A percentile compares a stretch with the other conserved stretches of the same genome.
Conservation (phyloP, 305 asterid species). For the Fraxinus ornus region DNA sequence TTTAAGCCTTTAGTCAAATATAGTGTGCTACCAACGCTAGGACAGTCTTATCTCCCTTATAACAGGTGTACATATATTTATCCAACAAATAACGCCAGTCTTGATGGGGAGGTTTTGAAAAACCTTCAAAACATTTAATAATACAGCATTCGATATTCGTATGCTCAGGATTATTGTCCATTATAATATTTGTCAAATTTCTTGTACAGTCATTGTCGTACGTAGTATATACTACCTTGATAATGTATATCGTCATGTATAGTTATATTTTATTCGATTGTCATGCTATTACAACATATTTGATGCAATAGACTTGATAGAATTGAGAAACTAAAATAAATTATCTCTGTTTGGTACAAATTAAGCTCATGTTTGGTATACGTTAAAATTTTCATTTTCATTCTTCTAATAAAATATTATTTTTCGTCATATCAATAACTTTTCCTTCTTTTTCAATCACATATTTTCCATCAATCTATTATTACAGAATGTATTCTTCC, state of each 20-base stretch:
- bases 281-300: not conserved
- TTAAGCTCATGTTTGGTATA: not conserved
- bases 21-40: not conserved
- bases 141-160: not conserved
- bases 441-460: too few species aligned
- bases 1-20: not conserved
- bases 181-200: not conserved
- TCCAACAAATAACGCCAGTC: not conserved
- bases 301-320: not conserved
- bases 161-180: not conserved
- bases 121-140: not conserved
- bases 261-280: not conserved
- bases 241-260: not conserved
- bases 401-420: too few species aligned
- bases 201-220: not conserved
- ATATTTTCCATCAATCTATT: too few species aligned
- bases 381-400: too few species aligned
- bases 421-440: too few species aligned
- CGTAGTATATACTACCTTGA: not conserved
- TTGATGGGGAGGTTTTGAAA: not conserved
- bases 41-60: not conserved
- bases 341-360: not conserved
- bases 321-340: not conserved
- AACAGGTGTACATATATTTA: not conserved
- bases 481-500: too few species aligned